phyloP scores from a whole-genome alignment of 257 asterid species.

The Marsdenia floribunda region DNA sequence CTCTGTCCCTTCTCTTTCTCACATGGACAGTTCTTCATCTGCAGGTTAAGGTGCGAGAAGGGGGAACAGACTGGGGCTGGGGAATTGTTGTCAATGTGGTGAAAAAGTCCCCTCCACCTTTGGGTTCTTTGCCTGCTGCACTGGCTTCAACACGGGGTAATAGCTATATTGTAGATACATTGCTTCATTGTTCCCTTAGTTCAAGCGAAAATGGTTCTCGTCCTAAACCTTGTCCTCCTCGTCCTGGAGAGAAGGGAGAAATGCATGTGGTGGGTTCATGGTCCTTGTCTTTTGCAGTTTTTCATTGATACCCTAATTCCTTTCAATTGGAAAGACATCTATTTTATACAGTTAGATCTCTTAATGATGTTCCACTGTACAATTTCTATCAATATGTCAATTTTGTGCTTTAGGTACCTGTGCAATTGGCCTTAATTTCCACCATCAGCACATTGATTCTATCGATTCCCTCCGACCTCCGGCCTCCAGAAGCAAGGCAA shows the following conservation, averaged over 20 bases:
- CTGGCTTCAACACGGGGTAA: slow-evolving; percentile 81
- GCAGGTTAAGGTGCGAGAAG: slow-evolving; percentile 90
- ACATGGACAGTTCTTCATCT: slow-evolving; percentile 23
- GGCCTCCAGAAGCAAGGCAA: slow-evolving; percentile 90
- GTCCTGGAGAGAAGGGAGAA: slow-evolving; percentile 92
- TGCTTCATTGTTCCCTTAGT: slow-evolving; percentile 84
- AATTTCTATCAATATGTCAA: slow-evolving; percentile 5
- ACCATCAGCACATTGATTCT: slow-evolving; percentile 77
- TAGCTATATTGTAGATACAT: slow-evolving; percentile 75
- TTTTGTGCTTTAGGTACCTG: slow-evolving; percentile 69
- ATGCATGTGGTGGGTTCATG: slow-evolving; percentile 87
- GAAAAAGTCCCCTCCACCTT: slow-evolving; percentile 54
- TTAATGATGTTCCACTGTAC: slow-evolving; percentile 3
- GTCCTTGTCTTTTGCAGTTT: neutral
- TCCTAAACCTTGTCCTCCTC: slow-evolving; percentile 85
- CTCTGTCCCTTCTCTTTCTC: slow-evolving; percentile 1
- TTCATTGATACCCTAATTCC: neutral
- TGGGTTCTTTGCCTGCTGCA: slow-evolving; percentile 81
- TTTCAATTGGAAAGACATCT: neutral
- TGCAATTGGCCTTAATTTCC: slow-evolving; percentile 86
- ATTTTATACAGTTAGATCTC: neutral
- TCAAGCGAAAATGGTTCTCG: slow-evolving; percentile 68
- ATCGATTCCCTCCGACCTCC: slow-evolving; percentile 80
- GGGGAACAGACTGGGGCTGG: slow-evolving; percentile 99
- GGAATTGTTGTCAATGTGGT: slow-evolving; percentile 95